Evolutionary conservation across 805 yeast genomes (phyloP).

Genomic region (Suhomyces sp.): DNA sequence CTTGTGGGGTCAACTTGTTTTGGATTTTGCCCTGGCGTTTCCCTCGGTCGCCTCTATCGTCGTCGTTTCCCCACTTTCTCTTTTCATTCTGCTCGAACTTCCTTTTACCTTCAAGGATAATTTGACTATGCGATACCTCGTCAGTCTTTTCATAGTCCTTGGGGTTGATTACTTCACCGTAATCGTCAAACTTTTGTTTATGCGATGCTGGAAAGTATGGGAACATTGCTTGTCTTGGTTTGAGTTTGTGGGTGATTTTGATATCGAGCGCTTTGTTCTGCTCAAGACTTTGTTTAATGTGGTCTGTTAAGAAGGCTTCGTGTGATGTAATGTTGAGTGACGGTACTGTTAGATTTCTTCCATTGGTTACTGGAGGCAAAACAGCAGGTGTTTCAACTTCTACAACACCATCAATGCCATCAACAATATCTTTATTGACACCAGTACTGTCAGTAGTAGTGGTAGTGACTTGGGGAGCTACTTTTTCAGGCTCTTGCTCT

Average conservation of each 20-base stretch:
- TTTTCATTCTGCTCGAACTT: slow-evolving; percentile 33
- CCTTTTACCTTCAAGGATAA: slow-evolving; percentile 37
- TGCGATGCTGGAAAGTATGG: slow-evolving; percentile 56
- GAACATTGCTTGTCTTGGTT: slow-evolving; percentile 65
- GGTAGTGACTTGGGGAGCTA: slow-evolving; percentile 8
- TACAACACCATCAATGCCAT: background rate
- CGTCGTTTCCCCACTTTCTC: slow-evolving; percentile 25
- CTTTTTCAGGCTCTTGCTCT: slow-evolving; percentile 12
- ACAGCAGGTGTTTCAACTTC: background rate
- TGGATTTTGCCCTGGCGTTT: slow-evolving; percentile 16
- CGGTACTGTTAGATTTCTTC: slow-evolving; percentile 3
- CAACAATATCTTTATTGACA: background rate
- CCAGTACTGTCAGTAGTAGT: background rate
- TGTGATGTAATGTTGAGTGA: slow-evolving; percentile 35
- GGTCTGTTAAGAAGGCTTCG: slow-evolving; percentile 40
- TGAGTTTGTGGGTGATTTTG: slow-evolving; percentile 39
- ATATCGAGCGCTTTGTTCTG: slow-evolving; percentile 54
- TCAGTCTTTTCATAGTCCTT: slow-evolving; percentile 60
- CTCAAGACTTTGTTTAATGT: slow-evolving; percentile 37
- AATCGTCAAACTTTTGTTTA: slow-evolving; percentile 72
- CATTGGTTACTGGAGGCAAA: background rate
- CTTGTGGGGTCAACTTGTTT: slow-evolving; percentile 42
- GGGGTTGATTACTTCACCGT: slow-evolving; percentile 73
- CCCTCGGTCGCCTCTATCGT: slow-evolving; percentile 11
- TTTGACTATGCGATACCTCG: slow-evolving; percentile 39